Evolutionary conservation across 805 yeast genomes (phyloP), one percentile per base, ranked within the genome.

Genomic region (Spathaspora girioi): DNA sequence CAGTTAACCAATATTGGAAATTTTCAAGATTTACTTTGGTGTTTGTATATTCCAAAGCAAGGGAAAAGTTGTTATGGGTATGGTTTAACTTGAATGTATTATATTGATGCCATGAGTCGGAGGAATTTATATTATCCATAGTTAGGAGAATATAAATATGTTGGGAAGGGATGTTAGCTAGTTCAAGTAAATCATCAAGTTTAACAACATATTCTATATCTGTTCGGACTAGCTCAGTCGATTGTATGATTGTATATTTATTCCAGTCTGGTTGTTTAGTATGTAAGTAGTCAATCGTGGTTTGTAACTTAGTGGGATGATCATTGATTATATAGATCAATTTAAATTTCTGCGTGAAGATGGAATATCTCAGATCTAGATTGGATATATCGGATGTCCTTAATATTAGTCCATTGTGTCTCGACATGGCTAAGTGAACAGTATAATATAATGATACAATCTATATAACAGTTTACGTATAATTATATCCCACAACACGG

Each of bases 1-100:
- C 47, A 15, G 52, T 49, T 20, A 49, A 26, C 52, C 52, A 49
- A 26, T 26, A 41, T 15, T 40, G 38, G 2, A 47, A 18, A 5
- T 23, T 32, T 17, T 17, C 46, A 5, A 15, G 3, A 19, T 14
- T 31, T 8, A 35, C 9, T 17, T n/a, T 17, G 11, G n/a, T 31
- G 26, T 46, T 43, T 4, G 32, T 17, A 9, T 15, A 8, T 35
- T 17, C n/a, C 23, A 46, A 38, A 1, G 31, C 48, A 5, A 46
- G 31, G 5, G 48, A 46, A 18, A 19, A 46, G 9, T 11, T 11
- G 18, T 6, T 3, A 14, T 11, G 40, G 18, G 3, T 3, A 14
- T 35, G 3, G 17, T 35, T 35, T 14, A 15, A n/a, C 4, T 46
- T 9, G 9, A 23, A 12, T 14, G 3, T 7, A 42, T 45, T 27